Conservation (phyloP, 192 early-diverging fungal species). For the Gonapodya prolifera region DNA sequence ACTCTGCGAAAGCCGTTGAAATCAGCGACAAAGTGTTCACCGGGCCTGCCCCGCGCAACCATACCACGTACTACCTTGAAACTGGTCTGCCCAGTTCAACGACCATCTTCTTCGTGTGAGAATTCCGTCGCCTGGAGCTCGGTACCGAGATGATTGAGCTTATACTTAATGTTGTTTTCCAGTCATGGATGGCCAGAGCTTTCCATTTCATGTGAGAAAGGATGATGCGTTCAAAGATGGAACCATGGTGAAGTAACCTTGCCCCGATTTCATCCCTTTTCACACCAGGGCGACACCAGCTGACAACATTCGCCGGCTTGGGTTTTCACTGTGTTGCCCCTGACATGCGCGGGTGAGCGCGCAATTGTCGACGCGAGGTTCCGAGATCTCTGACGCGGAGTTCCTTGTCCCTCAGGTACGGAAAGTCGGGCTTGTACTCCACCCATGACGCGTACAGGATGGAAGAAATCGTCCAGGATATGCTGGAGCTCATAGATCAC, state of each 20-base stretch:
- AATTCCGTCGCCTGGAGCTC: background rate
- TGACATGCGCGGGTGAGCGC: conserved; percentile 1
- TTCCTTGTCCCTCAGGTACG: background rate
- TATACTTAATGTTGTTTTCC: background rate
- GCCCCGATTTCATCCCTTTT: too few species aligned
- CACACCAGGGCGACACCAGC: background rate
- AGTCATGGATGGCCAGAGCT: conserved; percentile 1
- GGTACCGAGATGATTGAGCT: too few species aligned
- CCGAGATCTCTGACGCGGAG: background rate
- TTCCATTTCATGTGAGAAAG: background rate
- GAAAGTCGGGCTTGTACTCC: background rate
- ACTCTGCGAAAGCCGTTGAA: background rate
- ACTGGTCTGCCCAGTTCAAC: background rate
- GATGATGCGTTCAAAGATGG: too few species aligned
- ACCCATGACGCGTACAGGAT: background rate
- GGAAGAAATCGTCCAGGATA: background rate
- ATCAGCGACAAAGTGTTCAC: background rate
- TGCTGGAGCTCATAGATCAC: conserved; percentile 1
- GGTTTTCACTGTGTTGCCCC: conserved; percentile 1
- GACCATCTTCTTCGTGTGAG: background rate
- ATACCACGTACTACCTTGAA: background rate
- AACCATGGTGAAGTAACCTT: too few species aligned
- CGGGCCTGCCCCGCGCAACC: background rate
- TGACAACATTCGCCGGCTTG: background rate
- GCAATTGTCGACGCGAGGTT: background rate